These are phyloP conservation scores for Fusarium siculi DNA, from an alignment of 2,329 filamentous ascomycete species.

Conservation along the genomic window DNA sequence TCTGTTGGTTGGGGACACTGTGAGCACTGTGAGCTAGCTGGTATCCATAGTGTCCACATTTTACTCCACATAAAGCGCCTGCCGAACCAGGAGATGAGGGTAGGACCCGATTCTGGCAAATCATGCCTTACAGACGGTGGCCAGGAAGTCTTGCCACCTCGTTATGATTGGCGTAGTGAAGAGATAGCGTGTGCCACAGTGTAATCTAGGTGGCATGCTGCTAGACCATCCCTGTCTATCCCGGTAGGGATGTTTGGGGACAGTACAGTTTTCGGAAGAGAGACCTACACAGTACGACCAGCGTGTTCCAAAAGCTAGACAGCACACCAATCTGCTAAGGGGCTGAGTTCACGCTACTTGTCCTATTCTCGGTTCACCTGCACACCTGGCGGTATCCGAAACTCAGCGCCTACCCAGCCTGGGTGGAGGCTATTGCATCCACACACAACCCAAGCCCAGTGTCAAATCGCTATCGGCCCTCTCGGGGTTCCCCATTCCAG, in stretches of 20 bases:
- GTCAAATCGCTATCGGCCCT: constrained; percentile 26
- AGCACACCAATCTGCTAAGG: constrained; percentile 36
- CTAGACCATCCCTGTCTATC: constrained; percentile 25
- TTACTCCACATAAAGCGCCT: constrained; percentile 33
- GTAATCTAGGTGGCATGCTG: constrained; percentile 47
- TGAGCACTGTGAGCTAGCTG: constrained; percentile 32
- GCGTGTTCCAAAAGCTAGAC: constrained; percentile 27
- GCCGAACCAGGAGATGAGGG: constrained; percentile 40
- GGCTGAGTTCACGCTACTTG: constrained; percentile 33
- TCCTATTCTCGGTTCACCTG: constrained; percentile 17
- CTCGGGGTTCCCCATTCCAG: constrained; percentile 42
- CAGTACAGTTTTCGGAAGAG: constrained; percentile 37
- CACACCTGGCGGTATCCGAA: constrained; percentile 30
- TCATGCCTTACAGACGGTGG: constrained; percentile 38
- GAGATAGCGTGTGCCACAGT: constrained; percentile 42
- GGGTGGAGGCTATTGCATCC: constrained; percentile 20
- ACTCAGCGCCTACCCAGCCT: constrained; percentile 35
- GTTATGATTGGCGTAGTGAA: constrained; percentile 46
- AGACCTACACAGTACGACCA: constrained; percentile 31
- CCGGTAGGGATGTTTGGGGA: constrained; percentile 28
- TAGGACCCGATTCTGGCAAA: constrained; percentile 44
- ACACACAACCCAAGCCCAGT: constrained; percentile 38
- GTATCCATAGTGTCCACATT: constrained; percentile 12
- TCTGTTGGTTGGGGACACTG: constrained; percentile 48
- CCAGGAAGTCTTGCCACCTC: constrained; percentile 46